Evolutionary conservation across 306 rosid genomes (phyloP).

Genomic region (Luffa aegyptiaca): DNA sequence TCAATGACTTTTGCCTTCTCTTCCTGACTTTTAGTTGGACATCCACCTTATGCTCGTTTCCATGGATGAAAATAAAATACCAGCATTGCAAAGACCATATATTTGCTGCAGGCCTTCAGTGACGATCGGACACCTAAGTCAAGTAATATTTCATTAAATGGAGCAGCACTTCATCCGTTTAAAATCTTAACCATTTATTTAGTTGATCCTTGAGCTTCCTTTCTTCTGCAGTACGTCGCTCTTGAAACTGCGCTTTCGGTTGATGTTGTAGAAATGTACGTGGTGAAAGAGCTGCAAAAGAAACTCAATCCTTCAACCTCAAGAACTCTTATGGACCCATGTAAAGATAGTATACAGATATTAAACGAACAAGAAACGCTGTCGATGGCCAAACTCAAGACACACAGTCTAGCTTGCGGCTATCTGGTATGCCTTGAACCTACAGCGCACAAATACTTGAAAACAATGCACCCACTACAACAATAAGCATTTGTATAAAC

Average conservation of each 20-base stretch:
- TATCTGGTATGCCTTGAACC: conserved; percentile 38
- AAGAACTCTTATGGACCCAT: conserved; percentile 22
- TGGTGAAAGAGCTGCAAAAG: conserved; percentile 29
- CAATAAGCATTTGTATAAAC: not conserved
- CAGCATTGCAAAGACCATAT: conserved; percentile 40
- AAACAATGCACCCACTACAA: not conserved
- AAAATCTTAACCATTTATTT: not conserved
- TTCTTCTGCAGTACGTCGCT: conserved; percentile 43
- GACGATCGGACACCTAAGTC: conserved; percentile 37
- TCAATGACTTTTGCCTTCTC: not conserved
- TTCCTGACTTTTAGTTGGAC: conserved; percentile 30
- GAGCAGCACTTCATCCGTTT: conserved; percentile 6
- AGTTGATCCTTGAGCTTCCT: conserved; percentile 15
- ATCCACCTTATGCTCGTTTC: conserved; percentile 49
- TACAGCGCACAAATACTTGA: not conserved
- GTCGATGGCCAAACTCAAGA: conserved; percentile 30
- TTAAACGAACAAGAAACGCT: conserved; percentile 44
- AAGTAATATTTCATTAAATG: conserved; percentile 33
- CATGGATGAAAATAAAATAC: conserved; percentile 40
- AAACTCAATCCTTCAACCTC: conserved; percentile 18
- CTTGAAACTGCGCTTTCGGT: conserved; percentile 21
- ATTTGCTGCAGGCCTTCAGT: conserved; percentile 49
- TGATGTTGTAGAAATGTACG: conserved; percentile 43
- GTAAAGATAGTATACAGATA: conserved; percentile 28
- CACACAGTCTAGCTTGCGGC: conserved; percentile 19